Conservation (phyloP, 2,329 filamentous ascomycete species). For the Penicillium sclerotiorum region DNA sequence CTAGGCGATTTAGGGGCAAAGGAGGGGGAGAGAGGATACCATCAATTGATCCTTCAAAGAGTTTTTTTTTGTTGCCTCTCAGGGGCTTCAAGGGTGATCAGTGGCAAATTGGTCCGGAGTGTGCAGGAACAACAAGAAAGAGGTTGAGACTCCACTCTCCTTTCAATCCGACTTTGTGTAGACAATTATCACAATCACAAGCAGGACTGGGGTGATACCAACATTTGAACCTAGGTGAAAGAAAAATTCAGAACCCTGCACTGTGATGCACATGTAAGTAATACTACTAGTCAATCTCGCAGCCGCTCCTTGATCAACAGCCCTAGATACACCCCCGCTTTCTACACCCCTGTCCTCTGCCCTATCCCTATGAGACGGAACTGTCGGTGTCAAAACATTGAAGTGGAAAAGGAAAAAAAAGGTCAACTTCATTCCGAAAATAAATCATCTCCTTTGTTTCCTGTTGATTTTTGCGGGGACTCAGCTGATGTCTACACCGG, state of each 20-base stretch:
- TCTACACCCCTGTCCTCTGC: slow-evolving; percentile 8
- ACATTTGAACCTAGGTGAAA: background rate
- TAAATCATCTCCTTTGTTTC: slow-evolving; percentile 6
- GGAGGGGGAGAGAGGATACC: too few relatives aligned
- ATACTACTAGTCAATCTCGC: slow-evolving; percentile 28
- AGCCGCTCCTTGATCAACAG: slow-evolving; percentile 29
- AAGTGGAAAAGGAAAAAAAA: background rate
- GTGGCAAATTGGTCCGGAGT: slow-evolving; percentile 1
- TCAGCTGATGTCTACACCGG: slow-evolving; percentile 8
- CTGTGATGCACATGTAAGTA: slow-evolving; percentile 21
- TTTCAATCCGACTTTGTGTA: slow-evolving; percentile 2
- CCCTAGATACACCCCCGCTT: slow-evolving; percentile 25
- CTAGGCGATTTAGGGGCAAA: background rate
- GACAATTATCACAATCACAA: slow-evolving; percentile 1
- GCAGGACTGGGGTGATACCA: background rate
- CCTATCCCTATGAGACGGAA: slow-evolving; percentile 19
- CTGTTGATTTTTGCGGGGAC: slow-evolving; percentile 19
- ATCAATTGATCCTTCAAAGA: background rate
- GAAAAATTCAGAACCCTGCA: slow-evolving; percentile 6
- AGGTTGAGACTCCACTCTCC: slow-evolving; percentile 1
- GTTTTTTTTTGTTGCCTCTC: slow-evolving; percentile 1
- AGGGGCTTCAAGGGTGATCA: slow-evolving; percentile 3
- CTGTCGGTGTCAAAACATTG: background rate
- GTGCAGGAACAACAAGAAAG: background rate
- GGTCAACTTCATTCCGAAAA: background rate